Evolutionary conservation across 169 alveolate species (phyloP).

Genomic region (Plasmodium gaboni): DNA sequence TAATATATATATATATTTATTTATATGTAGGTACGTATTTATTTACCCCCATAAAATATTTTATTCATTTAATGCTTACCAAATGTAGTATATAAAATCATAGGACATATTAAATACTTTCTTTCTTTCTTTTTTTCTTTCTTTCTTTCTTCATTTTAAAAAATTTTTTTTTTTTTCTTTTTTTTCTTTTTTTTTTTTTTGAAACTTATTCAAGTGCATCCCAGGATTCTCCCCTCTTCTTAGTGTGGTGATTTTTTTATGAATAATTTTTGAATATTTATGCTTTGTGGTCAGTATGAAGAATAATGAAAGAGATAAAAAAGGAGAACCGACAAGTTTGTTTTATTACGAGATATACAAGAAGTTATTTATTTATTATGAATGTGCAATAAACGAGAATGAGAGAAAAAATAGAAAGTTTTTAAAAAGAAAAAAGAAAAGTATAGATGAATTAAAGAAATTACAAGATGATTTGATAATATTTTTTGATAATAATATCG

Average conservation of each 20-base stretch:
- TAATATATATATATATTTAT: conserved; percentile 4
- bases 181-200: not conserved
- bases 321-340: conserved; percentile 18
- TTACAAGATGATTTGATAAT: conserved; percentile 42
- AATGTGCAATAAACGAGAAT: conserved; percentile 59
- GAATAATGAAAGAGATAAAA: conserved; percentile 12
- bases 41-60: no score
- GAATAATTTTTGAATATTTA: not conserved
- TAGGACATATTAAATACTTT: no score
- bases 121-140: no score
- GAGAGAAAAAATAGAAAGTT: conserved; percentile 69
- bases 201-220: not conserved
- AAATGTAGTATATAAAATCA: no score
- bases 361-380: conserved; percentile 42
- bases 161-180: no score
- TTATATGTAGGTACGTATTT: no score
- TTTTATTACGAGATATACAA: conserved; percentile 52
- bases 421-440: conserved; percentile 7
- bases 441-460: conserved; percentile 11
- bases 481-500: conserved; percentile 23
- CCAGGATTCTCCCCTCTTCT: not conserved
- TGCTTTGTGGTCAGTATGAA: conserved; percentile 18
- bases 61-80: no score
- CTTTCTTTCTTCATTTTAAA: no score
- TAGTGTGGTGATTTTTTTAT: not conserved